Evolutionary conservation across 805 yeast genomes (phyloP).

Genomic region (Pichia nanzhaoensis): DNA sequence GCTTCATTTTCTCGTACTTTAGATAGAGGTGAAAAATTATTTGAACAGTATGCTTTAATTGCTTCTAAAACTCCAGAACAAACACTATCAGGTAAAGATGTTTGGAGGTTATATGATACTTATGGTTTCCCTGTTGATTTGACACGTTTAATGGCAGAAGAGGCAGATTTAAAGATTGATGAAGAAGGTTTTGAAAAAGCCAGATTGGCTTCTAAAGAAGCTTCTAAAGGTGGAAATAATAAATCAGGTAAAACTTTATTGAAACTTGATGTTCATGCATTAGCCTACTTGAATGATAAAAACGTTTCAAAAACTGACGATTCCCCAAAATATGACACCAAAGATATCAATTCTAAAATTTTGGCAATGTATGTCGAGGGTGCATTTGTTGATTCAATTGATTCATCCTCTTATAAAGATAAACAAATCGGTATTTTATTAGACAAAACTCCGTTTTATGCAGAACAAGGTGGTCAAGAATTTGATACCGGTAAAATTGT

Average conservation of each 20-base stretch:
- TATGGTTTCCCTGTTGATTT: slow-evolving; percentile 99
- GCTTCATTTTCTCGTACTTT: slow-evolving; percentile 89
- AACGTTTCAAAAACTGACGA: slow-evolving; percentile 81
- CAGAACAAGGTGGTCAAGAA: slow-evolving; percentile 99
- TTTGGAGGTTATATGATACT: slow-evolving; percentile 97
- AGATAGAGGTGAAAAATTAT: slow-evolving; percentile 95
- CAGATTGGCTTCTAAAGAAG: slow-evolving; percentile 82
- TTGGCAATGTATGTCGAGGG: slow-evolving; percentile 67
- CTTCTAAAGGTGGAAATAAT: slow-evolving; percentile 79
- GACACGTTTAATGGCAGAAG: slow-evolving; percentile 98
- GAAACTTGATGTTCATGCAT: slow-evolving; percentile 86
- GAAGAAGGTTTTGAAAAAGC: slow-evolving; percentile 91
- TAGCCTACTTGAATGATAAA: slow-evolving; percentile 60
- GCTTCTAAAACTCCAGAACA: slow-evolving; percentile 72
- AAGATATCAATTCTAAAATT: slow-evolving; percentile 61
- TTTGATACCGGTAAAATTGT: slow-evolving; percentile 90
- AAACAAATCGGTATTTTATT: slow-evolving; percentile 73
- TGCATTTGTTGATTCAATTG: slow-evolving; percentile 52
- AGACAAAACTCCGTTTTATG: slow-evolving; percentile 91
- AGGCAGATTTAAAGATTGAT: slow-evolving; percentile 87
- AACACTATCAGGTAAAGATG: slow-evolving; percentile 85
- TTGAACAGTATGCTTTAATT: slow-evolving; percentile 83
- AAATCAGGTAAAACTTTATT: slow-evolving; percentile 52
- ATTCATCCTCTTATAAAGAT: slow-evolving; percentile 26
- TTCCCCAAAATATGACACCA: slow-evolving; percentile 63